Evolutionary conservation across 768 basidiomycete genomes (phyloP).

Genomic region (Suillus subalutaceus): DNA sequence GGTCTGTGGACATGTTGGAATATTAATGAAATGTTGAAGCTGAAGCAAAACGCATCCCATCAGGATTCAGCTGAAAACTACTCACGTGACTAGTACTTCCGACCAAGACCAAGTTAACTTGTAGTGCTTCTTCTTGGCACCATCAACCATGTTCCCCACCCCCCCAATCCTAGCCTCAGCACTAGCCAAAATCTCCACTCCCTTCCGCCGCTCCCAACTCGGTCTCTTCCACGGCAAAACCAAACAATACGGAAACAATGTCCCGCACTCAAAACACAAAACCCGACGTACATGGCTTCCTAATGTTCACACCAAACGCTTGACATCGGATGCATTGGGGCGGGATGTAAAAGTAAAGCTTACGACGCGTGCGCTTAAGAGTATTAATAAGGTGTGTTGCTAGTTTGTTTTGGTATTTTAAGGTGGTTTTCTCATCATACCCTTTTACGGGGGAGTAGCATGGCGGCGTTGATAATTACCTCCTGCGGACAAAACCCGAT

Average conservation of each 20-base stretch:
- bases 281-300: slow-evolving; percentile 88
- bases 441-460: slow-evolving; percentile 39
- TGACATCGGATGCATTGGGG: slow-evolving; percentile 68
- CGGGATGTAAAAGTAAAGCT: slow-evolving; percentile 65
- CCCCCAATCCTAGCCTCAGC: slow-evolving; percentile 19
- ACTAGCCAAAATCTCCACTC: slow-evolving; percentile 49
- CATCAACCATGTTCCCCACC: slow-evolving; percentile 28
- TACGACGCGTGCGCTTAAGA: slow-evolving; percentile 75
- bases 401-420: neutral
- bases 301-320: slow-evolving; percentile 78
- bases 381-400: slow-evolving; percentile 73
- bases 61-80: neutral
- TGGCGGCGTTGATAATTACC: slow-evolving; percentile 74
- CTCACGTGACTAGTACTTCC: slow-evolving; percentile 4
- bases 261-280: slow-evolving; percentile 87
- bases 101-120: neutral
- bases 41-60: slow-evolving; percentile 10
- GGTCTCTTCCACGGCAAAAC: slow-evolving; percentile 85
- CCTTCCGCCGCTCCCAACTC: slow-evolving; percentile 79
- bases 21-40: neutral
- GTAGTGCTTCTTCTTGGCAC: neutral
- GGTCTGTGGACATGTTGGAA: slow-evolving; percentile 44
- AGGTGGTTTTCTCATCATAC: neutral
- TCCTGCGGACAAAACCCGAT: slow-evolving; percentile 48
- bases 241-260: slow-evolving; percentile 84